Percentiles rank a stretch among this genome's conserved stretches.
phyloP scores from a whole-genome alignment of 371 early-diverging fungal genomes.

The Mucor velutinosus region DNA sequence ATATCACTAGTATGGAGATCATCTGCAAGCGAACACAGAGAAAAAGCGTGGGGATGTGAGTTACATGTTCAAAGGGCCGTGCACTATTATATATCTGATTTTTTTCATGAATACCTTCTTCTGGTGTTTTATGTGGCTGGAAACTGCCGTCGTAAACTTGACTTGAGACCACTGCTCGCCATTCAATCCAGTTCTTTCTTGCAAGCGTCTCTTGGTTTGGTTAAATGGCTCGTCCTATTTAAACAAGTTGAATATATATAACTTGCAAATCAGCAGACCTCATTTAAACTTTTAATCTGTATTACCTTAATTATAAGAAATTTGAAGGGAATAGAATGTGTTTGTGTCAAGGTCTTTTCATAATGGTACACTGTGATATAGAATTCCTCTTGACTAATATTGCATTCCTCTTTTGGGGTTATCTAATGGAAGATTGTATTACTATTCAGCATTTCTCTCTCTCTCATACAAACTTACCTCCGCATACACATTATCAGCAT shows the following conservation, averaged over 20 bases:
- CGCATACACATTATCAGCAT: constrained; percentile 7
- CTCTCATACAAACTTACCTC: constrained; percentile 1
- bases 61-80: constrained; percentile 27
- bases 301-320: constrained; percentile 56
- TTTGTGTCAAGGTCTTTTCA: constrained; percentile 55
- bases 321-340: constrained; percentile 80
- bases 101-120: constrained; percentile 35
- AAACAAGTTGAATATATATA: neutral
- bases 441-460: neutral
- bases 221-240: constrained; percentile 61
- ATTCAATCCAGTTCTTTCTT: constrained; percentile 61
- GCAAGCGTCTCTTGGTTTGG: constrained; percentile 67
- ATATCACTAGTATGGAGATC: constrained; percentile 14
- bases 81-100: constrained; percentile 7
- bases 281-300: constrained; percentile 5
- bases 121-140: neutral
- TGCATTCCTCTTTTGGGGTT: constrained; percentile 57
- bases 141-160: constrained; percentile 43
- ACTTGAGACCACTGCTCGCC: constrained; percentile 80
- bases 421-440: constrained; percentile 33
- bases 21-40: constrained; percentile 23
- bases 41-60: constrained; percentile 42
- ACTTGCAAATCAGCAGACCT: constrained; percentile 6
- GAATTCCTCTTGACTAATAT: constrained; percentile 39
- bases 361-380: constrained; percentile 71